phyloP scores from a whole-genome alignment of 352 stramenopile genomes.

The Pythium utonaiense region DNA sequence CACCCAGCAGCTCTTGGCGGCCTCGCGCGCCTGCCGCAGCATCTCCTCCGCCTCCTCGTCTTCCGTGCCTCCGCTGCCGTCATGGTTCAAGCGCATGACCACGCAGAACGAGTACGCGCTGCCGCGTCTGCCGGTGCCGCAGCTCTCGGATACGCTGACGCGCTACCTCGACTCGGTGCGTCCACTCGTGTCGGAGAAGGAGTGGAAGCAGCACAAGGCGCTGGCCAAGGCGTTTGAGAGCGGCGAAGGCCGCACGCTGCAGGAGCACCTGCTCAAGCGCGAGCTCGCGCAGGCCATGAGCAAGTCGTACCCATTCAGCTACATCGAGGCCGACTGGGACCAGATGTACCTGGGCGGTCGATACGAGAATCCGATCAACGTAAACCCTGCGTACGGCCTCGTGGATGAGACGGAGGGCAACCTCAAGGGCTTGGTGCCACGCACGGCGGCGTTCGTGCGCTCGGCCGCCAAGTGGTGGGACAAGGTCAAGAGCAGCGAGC shows the following conservation, averaged over 20 bases:
- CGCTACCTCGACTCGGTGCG: constrained; percentile 57
- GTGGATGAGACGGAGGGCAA: constrained; percentile 79
- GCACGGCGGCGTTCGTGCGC: constrained; percentile 74
- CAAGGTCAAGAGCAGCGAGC: constrained; percentile 84
- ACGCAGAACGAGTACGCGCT: constrained; percentile 38
- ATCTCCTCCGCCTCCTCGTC: constrained; percentile 9
- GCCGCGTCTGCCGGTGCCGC: constrained; percentile 65
- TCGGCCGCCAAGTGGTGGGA: constrained; percentile 87
- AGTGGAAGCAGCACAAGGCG: constrained; percentile 48
- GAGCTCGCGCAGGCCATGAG: constrained; percentile 72
- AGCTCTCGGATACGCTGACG: constrained; percentile 68
- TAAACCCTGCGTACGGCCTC: constrained; percentile 87
- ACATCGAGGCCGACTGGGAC: constrained; percentile 92
- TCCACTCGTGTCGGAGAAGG: constrained; percentile 46
- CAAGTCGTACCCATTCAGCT: constrained; percentile 89
- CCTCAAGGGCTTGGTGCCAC: constrained; percentile 58
- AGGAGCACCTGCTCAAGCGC: constrained; percentile 38
- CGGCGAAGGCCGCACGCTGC: constrained; percentile 28
- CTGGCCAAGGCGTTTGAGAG: constrained; percentile 45
- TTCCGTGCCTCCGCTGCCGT: constrained; percentile 14
- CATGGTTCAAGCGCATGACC: constrained; percentile 38
- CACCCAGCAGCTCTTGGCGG: constrained; percentile 14
- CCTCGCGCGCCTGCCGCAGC: constrained; percentile 10
- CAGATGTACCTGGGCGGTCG: constrained; percentile 89
- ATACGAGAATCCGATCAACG: constrained; percentile 89